phyloP scores from a whole-genome alignment of 2,329 filamentous ascomycete genomes.

The Aureobasidium sp. region DNA sequence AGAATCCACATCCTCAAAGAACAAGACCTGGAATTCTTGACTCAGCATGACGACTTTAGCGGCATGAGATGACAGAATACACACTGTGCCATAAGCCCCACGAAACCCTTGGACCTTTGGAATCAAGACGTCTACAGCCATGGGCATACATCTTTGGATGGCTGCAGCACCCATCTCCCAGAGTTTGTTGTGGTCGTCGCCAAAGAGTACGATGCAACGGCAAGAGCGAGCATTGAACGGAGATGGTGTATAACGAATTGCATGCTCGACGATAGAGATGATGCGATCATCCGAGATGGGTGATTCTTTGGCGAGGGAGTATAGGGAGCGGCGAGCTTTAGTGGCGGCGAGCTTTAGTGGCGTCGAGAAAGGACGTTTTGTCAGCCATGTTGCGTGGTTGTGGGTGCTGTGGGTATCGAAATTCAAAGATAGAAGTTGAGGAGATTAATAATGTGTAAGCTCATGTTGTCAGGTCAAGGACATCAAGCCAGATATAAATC shows the following conservation, averaged over 20 bases:
- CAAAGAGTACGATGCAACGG: conserved; percentile 26
- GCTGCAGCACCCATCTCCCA: conserved; percentile 24
- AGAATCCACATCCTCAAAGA: neutral
- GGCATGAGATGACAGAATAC: neutral
- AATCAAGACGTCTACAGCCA: conserved; percentile 20
- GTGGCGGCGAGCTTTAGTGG: conserved; percentile 25
- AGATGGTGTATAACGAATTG: conserved; percentile 25
- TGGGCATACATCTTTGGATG: conserved; percentile 19
- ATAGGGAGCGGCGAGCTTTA: conserved; percentile 26
- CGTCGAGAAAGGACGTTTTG: conserved; percentile 23
- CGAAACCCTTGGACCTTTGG: conserved; percentile 23
- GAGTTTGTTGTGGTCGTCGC: conserved; percentile 23
- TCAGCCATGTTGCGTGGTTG: neutral
- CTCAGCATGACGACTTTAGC: neutral
- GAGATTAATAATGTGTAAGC: too few relatives aligned
- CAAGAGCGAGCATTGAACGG: conserved; percentile 28
- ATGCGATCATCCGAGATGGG: conserved; percentile 25
- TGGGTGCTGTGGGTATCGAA: neutral
- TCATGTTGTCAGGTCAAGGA: neutral
- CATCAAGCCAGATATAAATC: neutral
- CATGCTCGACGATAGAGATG: conserved; percentile 23
- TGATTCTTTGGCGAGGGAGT: conserved; percentile 22
- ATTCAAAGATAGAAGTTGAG: neutral
- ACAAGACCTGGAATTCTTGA: neutral
- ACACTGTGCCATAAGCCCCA: conserved; percentile 23